Evolutionary conservation across 1,284 basidiomycete species (phyloP).

Genomic region (Leucoagaricus sp.): DNA sequence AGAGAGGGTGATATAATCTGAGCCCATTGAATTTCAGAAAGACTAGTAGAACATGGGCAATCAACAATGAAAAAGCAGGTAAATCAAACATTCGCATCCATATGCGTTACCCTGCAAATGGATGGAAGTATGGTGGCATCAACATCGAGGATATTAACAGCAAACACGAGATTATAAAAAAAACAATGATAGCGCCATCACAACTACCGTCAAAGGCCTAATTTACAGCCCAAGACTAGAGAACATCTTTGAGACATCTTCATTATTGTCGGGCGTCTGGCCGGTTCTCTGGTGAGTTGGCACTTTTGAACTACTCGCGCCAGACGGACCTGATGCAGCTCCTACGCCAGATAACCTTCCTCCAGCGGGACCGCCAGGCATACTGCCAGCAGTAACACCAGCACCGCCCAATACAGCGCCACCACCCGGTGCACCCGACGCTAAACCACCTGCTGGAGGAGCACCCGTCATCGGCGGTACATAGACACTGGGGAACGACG

Average conservation of each 20-base stretch:
- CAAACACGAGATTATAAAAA: conserved; percentile 7
- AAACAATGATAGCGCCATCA: background rate
- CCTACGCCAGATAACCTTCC: conserved; percentile 3
- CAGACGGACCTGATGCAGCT: background rate
- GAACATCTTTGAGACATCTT: conserved; percentile 77
- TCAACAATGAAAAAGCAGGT: conserved; percentile 12
- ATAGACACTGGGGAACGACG: conserved; percentile 82
- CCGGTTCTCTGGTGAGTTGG: conserved; percentile 7
- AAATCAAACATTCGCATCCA: conserved; percentile 15
- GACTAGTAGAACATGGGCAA: conserved; percentile 17
- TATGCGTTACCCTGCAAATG: conserved; percentile 6
- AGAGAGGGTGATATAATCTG: conserved; percentile 7
- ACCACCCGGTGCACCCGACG: background rate
- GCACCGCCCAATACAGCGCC: background rate
- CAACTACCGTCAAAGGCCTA: background rate
- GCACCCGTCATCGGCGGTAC: conserved; percentile 53
- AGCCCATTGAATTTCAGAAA: conserved; percentile 11
- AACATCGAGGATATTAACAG: background rate
- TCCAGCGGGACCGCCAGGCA: background rate
- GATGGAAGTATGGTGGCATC: background rate
- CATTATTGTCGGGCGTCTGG: conserved; percentile 25
- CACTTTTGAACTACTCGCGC: background rate
- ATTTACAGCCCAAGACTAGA: conserved; percentile 72
- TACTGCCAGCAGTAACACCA: background rate
- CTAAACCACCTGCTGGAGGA: conserved; percentile 40